phyloP scores from a whole-genome alignment of 1,139 yeast species.

The Arxiozyma bovina region DNA sequence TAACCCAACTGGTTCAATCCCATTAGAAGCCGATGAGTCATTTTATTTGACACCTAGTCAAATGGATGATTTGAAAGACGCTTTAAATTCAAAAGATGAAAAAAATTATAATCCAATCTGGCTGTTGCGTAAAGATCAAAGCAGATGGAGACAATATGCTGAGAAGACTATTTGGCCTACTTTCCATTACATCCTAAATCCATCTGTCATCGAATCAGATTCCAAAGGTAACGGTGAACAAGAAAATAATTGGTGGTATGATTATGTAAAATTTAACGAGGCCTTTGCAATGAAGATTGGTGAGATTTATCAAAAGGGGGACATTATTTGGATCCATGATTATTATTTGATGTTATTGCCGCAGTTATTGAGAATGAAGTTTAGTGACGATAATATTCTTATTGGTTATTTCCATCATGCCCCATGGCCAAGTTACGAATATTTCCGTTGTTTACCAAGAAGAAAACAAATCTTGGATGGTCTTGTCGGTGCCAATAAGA shows the following conservation, averaged over 20 bases:
- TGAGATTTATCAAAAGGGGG: slow-evolving; percentile 75
- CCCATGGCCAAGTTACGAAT: slow-evolving; percentile 95
- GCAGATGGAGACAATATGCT: slow-evolving; percentile 80
- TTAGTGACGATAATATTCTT: slow-evolving; percentile 55
- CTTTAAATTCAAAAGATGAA: slow-evolving; percentile 32
- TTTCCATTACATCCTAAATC: slow-evolving; percentile 79
- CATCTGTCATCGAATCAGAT: slow-evolving; percentile 31
- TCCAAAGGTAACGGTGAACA: slow-evolving; percentile 32
- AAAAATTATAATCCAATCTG: slow-evolving; percentile 74
- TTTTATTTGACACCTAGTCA: slow-evolving; percentile 51
- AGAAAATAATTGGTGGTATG: slow-evolving; percentile 73
- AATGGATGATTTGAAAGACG: slow-evolving; percentile 33
- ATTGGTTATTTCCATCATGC: slow-evolving; percentile 81
- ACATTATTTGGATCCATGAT: slow-evolving; percentile 91
- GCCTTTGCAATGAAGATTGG: slow-evolving; percentile 75
- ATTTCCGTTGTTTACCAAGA: slow-evolving; percentile 79
- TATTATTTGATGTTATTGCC: slow-evolving; percentile 80
- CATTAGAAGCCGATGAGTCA: slow-evolving; percentile 37
- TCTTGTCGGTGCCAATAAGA: slow-evolving; percentile 76
- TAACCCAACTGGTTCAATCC: slow-evolving; percentile 1
- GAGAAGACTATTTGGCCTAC: slow-evolving; percentile 92
- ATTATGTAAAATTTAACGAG: slow-evolving; percentile 83
- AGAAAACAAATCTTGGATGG: slow-evolving; percentile 80
- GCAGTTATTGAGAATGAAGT: slow-evolving; percentile 71
- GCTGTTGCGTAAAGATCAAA: slow-evolving; percentile 61